Percentiles rank a stretch among this genome's conserved stretches.
Evolutionary conservation across 441 rosid species (phyloP).

Genomic region (Pelargonium fulgidum): DNA sequence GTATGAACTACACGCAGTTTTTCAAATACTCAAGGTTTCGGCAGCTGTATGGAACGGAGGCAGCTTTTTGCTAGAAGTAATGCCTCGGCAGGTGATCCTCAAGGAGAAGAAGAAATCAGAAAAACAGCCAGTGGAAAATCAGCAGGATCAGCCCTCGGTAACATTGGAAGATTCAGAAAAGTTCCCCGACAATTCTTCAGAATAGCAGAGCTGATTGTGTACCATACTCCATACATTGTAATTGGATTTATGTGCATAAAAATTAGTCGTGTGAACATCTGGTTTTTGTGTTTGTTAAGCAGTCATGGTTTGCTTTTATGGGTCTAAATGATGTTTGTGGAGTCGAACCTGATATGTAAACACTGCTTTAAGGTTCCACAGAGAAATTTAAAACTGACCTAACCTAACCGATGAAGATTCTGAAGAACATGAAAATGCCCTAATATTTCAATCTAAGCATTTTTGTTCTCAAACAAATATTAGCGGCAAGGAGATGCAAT

Average conservation of each 20-base stretch:
- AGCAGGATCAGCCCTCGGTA: constrained; percentile 21
- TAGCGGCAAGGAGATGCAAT: no score
- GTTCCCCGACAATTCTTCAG: background rate
- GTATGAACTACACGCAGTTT: constrained; percentile 52
- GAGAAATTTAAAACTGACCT: no score
- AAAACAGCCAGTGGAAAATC: constrained; percentile 31
- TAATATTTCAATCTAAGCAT: no score
- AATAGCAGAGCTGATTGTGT: background rate
- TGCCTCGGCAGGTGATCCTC: constrained; percentile 83
- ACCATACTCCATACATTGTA: background rate
- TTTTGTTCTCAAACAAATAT: no score
- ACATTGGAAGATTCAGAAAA: constrained; percentile 15
- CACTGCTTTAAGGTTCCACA: no score
- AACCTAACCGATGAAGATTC: no score
- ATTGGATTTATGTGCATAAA: background rate
- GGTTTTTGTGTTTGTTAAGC: background rate
- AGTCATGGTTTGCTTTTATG: background rate
- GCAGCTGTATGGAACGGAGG: constrained; percentile 92
- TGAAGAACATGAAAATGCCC: no score
- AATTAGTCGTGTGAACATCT: background rate
- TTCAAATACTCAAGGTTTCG: constrained; percentile 78
- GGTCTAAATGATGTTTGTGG: background rate
- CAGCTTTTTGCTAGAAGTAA: constrained; percentile 75
- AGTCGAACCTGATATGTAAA: no score
- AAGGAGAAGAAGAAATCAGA: constrained; percentile 67